These are phyloP conservation scores for Murraya paniculata DNA, from an alignment of 345 rosid genomes.

Conservation along the genomic window DNA sequence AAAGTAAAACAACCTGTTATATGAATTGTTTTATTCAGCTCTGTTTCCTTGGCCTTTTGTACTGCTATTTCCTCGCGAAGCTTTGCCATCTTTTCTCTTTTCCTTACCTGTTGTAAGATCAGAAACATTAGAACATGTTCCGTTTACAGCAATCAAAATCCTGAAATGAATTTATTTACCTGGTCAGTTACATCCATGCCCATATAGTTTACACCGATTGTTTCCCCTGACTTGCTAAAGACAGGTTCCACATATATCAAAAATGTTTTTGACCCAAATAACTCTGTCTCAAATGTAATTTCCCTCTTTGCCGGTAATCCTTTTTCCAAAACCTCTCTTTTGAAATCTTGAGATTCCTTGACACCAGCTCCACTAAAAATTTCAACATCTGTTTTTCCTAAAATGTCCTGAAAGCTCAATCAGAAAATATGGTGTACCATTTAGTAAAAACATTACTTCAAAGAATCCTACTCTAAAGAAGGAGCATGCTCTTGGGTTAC, in stretches of 20 bases:
- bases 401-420: constrained; percentile 58
- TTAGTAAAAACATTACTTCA: background rate
- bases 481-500: background rate
- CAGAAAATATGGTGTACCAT: background rate
- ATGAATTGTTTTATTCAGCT: constrained; percentile 87
- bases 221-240: constrained; percentile 76
- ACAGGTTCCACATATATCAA: constrained; percentile 91
- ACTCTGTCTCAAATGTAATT: constrained; percentile 77
- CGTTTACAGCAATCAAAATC: background rate
- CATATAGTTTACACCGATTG: constrained; percentile 91
- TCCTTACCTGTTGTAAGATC: constrained; percentile 48
- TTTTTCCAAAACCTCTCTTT: constrained; percentile 85
- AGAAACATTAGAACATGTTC: constrained; percentile 18
- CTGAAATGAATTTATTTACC: constrained; percentile 35
- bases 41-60: constrained; percentile 93
- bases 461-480: background rate
- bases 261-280: constrained; percentile 86
- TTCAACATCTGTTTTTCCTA: constrained; percentile 89
- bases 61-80: constrained; percentile 96
- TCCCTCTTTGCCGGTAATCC: constrained; percentile 91
- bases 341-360: constrained; percentile 91
- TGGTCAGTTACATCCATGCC: constrained; percentile 98
- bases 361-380: constrained; percentile 90
- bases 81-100: constrained; percentile 83
- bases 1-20: constrained; percentile 64